Evolutionary conservation across 768 basidiomycete species (phyloP).

Genomic region (Tephrocybe rancida): DNA sequence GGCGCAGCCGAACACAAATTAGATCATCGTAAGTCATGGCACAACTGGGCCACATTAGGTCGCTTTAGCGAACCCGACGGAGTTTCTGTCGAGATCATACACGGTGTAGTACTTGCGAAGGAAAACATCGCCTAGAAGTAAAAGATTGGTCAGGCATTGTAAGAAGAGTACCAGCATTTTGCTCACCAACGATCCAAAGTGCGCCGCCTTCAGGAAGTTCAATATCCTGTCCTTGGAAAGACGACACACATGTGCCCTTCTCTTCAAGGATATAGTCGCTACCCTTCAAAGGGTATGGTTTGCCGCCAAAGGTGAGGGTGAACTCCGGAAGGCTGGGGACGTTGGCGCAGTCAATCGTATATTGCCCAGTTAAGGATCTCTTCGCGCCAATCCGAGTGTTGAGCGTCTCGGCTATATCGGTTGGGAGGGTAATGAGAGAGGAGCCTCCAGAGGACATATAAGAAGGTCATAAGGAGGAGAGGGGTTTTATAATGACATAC

Average conservation of each 20-base stretch:
- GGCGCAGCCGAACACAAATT: no score
- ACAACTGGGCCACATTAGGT: constrained; percentile 21
- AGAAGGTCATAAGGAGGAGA: background rate
- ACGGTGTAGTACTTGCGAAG: constrained; percentile 91
- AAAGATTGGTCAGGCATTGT: constrained; percentile 1
- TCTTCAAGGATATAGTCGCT: constrained; percentile 90
- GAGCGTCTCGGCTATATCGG: constrained; percentile 96
- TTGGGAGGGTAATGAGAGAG: constrained; percentile 90
- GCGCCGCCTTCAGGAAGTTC: constrained; percentile 74
- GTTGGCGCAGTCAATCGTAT: constrained; percentile 85
- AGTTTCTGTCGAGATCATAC: constrained; percentile 77
- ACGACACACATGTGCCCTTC: constrained; percentile 90
- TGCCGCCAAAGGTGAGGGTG: constrained; percentile 80
- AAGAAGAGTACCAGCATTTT: constrained; percentile 1
- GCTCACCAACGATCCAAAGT: constrained; percentile 87
- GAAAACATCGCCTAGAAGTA: constrained; percentile 75
- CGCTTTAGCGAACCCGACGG: constrained; percentile 78
- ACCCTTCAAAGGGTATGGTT: constrained; percentile 78
- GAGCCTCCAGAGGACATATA: constrained; percentile 81
- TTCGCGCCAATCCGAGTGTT: constrained; percentile 94
- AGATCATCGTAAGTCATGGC: no score
- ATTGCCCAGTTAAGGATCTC: constrained; percentile 96
- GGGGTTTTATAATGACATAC: constrained; percentile 34
- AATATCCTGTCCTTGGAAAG: constrained; percentile 93
- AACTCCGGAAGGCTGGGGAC: constrained; percentile 90